Evolutionary conservation across 352 stramenopile genomes (phyloP).

Genomic region (Peronospora tabacina): DNA sequence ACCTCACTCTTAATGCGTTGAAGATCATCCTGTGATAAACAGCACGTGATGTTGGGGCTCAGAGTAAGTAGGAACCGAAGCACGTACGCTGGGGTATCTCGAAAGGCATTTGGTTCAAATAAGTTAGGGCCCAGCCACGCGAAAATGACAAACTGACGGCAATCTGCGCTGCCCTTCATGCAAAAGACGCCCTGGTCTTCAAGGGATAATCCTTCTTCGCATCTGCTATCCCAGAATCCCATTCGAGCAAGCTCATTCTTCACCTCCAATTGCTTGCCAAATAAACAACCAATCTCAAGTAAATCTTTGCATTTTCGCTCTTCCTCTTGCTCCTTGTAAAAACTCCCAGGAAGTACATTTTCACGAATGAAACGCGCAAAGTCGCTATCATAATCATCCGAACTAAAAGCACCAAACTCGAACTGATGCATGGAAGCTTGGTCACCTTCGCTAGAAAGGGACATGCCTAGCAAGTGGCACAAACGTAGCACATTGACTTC

Average conservation of each 20-base stretch:
- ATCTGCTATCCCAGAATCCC: slow-evolving; percentile 28
- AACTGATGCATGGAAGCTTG: slow-evolving; percentile 27
- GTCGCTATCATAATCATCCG: slow-evolving; percentile 49
- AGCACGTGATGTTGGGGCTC: slow-evolving; percentile 22
- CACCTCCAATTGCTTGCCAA: slow-evolving; percentile 48
- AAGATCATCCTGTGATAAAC: slow-evolving; percentile 17
- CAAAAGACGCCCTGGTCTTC: slow-evolving; percentile 56
- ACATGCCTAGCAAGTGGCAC: slow-evolving; percentile 41
- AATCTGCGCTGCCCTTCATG: slow-evolving; percentile 1
- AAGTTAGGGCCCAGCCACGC: slow-evolving; percentile 33
- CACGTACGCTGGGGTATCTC: slow-evolving; percentile 53
- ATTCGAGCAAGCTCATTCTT: slow-evolving; percentile 34
- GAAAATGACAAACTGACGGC: slow-evolving; percentile 38
- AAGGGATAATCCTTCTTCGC: slow-evolving; percentile 18
- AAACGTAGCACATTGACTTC: slow-evolving; percentile 59
- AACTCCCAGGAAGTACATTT: slow-evolving; percentile 20
- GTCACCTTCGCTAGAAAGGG: slow-evolving; percentile 17
- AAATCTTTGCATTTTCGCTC: not conserved
- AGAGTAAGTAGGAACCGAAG: slow-evolving; percentile 36
- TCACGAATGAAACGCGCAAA: slow-evolving; percentile 47
- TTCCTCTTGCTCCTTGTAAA: not conserved
- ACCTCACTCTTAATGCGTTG: slow-evolving; percentile 12
- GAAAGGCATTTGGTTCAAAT: slow-evolving; percentile 33
- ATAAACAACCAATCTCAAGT: slow-evolving; percentile 38
- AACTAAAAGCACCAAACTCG: slow-evolving; percentile 34